Evolutionary conservation across 2,329 filamentous ascomycete genomes (phyloP).

Genomic region (Monosporascus sp.): DNA sequence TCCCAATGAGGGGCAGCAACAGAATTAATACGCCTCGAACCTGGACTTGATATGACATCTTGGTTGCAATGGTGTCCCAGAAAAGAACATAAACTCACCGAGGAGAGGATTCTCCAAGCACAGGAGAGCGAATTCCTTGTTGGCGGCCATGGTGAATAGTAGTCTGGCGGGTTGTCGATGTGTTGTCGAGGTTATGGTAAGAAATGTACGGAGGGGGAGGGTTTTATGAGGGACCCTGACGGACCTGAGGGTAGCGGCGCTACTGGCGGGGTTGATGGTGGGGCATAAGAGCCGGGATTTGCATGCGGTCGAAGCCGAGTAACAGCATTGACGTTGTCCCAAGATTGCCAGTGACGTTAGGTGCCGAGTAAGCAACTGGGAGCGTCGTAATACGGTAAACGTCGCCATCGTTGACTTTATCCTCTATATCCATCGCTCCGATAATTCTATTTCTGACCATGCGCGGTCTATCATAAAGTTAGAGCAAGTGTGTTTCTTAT

Average conservation of each 20-base stretch:
- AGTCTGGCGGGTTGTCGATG: slow-evolving; percentile 4
- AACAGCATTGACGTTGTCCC: not conserved
- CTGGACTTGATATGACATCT: too few species aligned
- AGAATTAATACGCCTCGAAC: too few species aligned
- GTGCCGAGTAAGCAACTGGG: not conserved
- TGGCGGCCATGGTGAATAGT: slow-evolving; percentile 58
- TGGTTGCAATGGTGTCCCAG: too few species aligned
- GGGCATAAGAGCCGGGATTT: not conserved
- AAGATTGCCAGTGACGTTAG: not conserved
- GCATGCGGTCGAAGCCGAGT: not conserved
- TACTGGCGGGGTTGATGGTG: slow-evolving; percentile 23
- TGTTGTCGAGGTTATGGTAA: slow-evolving; percentile 11
- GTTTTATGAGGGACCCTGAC: slow-evolving; percentile 17
- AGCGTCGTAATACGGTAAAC: not conserved
- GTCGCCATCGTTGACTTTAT: not conserved
- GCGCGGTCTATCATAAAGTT: too few species aligned
- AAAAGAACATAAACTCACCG: slow-evolving; percentile 48
- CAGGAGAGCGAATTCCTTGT: slow-evolving; percentile 80
- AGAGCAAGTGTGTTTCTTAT: too few species aligned
- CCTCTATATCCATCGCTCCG: too few species aligned
- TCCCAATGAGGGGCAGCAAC: too few species aligned
- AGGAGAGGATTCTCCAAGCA: slow-evolving; percentile 97
- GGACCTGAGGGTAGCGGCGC: slow-evolving; percentile 1
- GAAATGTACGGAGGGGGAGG: slow-evolving; percentile 23
- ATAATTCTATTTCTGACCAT: too few species aligned